phyloP scores from a whole-genome alignment of 192 early-diverging fungal genomes.

The Podila epigama region DNA sequence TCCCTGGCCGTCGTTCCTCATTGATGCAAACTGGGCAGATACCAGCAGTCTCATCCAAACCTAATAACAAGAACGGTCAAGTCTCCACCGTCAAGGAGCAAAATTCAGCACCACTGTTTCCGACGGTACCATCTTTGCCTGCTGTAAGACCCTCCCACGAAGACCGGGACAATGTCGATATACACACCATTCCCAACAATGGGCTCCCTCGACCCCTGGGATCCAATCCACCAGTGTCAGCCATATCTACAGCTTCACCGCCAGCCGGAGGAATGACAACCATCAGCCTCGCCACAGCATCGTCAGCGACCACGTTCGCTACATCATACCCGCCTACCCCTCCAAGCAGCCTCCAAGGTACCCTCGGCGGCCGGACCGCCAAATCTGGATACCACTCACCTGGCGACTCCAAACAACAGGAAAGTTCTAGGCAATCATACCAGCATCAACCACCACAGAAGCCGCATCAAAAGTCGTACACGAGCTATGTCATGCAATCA shows the following conservation, averaged over 20 bases:
- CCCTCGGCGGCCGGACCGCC: background rate
- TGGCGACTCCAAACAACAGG: background rate
- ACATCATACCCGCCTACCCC: background rate
- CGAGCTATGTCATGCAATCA: background rate
- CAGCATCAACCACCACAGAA: too few species aligned
- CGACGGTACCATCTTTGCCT: background rate
- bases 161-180: background rate
- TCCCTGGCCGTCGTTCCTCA: background rate
- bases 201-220: background rate
- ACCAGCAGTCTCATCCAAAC: background rate
- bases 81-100: too few species aligned
- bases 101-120: background rate
- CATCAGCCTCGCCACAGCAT: background rate
- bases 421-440: too few species aligned
- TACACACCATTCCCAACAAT: background rate
- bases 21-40: background rate
- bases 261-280: background rate
- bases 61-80: background rate
- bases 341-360: background rate
- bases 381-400: background rate
- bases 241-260: background rate
- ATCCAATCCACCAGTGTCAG: background rate
- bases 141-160: background rate
- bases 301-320: background rate
- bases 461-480: background rate